Evolutionary conservation across 2,329 filamentous ascomycete genomes (phyloP), one percentile per base, ranked within the genome.

Genomic region (Ceratocystiopsis sp.): DNA sequence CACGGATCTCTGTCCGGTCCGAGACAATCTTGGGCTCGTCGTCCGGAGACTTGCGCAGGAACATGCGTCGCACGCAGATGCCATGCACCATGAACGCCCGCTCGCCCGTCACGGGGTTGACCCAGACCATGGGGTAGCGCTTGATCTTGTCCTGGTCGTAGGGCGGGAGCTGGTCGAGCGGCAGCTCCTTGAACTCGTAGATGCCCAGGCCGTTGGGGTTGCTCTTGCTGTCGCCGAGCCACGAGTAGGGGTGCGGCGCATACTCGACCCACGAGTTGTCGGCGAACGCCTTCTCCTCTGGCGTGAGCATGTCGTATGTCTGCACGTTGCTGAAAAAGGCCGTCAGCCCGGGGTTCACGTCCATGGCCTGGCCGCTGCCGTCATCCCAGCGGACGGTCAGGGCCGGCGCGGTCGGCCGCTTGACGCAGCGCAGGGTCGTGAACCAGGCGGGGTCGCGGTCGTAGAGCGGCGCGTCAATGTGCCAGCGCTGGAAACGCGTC

Each of bases 191-290:
- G 11, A 60, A 61, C 48, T 64, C 51, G 21, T 45, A 58, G 3
- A 67, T 46, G 1, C 61, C 62, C 1, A 67, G 53, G 1, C 64
- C 64, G 42, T 58, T 63, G 6, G 63, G 43, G 16, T 56, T 57
- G 2, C 58, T 59, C 33, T 59, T 60, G 50, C 63, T 64, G 34
- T 58, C 52, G 38, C 58, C 55, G 44, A 65, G 62, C 64, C 60
- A 66, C 51, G 56, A 51, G 50, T 66, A 67, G 11, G 64, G 63
- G 44, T 61, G 57, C 5, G 61, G 63, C 9, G 61, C 61, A 45
- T 67, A 66, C 51, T 67, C 63, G 14, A 65, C 62, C 61, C 62
- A 66, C 25, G 58, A 62, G 47, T 66, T 57, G 47, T 66, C 62
- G 14, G 57, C 62, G 16, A 64, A 43, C 25, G 47, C 46, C 47